phyloP scores from a whole-genome alignment of 1,284 basidiomycete genomes.

The Rhodotorula mucilaginosa region DNA sequence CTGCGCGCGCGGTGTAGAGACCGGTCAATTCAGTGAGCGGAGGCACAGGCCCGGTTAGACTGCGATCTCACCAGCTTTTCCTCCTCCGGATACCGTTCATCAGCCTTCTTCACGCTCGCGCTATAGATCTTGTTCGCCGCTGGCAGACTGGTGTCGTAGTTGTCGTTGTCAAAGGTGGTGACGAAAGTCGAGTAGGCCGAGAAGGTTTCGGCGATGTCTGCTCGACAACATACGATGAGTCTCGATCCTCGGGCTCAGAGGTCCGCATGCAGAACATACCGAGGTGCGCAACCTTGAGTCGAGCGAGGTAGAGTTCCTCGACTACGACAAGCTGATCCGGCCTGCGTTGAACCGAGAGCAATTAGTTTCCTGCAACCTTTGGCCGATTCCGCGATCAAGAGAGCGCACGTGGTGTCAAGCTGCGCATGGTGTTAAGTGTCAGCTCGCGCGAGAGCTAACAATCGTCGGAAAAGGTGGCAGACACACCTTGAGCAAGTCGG shows the following conservation, averaged over 20 bases:
- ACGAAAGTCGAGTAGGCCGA: slow-evolving; percentile 83
- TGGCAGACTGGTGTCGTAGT: slow-evolving; percentile 74
- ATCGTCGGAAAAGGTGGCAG: slow-evolving; percentile 2
- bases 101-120: slow-evolving; percentile 19
- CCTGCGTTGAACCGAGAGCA: slow-evolving; percentile 31
- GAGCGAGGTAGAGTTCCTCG: slow-evolving; percentile 48
- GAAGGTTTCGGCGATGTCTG: slow-evolving; percentile 67
- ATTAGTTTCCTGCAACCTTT: slow-evolving; percentile 34
- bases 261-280: slow-evolving; percentile 30
- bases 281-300: slow-evolving; percentile 49
- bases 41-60: neutral
- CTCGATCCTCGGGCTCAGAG: neutral
- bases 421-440: neutral
- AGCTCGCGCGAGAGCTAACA: slow-evolving; percentile 11
- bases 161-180: slow-evolving; percentile 65
- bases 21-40: too few species aligned
- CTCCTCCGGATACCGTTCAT: slow-evolving; percentile 38
- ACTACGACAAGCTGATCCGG: slow-evolving; percentile 44
- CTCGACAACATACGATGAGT: slow-evolving; percentile 15
- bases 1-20: neutral
- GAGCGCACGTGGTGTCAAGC: slow-evolving; percentile 5
- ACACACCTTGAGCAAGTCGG: slow-evolving; percentile 59
- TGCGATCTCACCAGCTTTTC: slow-evolving; percentile 22
- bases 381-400: neutral
- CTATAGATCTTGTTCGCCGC: slow-evolving; percentile 62